Percentiles rank a stretch among this genome's conserved stretches.
Conservation (phyloP, 129 eudicot species). For the Calendula officinalis region DNA sequence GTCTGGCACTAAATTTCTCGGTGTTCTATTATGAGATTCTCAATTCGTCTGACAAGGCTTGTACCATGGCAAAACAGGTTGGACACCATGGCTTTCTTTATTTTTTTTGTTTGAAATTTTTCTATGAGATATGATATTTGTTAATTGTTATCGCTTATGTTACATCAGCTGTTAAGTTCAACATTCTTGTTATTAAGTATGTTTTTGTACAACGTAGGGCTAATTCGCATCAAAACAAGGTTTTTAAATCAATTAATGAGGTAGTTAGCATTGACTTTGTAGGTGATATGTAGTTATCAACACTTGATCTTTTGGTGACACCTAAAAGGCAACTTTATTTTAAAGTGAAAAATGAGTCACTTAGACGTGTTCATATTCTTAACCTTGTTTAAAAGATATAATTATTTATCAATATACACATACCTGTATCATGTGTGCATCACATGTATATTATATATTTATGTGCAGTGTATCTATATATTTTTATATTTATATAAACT, state of each 20-base stretch:
- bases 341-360: slow-evolving; percentile 29
- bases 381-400: slow-evolving; percentile 1
- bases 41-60: slow-evolving; percentile 76
- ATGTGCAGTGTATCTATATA: neutral
- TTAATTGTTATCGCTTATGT: neutral
- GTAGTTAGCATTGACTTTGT: slow-evolving; percentile 31
- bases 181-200: neutral
- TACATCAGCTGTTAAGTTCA: slow-evolving; percentile 7
- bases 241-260: slow-evolving; percentile 11
- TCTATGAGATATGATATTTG: neutral
- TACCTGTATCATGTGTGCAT: neutral
- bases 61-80: slow-evolving; percentile 91
- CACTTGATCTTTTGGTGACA: slow-evolving; percentile 25
- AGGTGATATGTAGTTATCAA: slow-evolving; percentile 18
- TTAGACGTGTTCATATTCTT: slow-evolving; percentile 21
- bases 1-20: slow-evolving; percentile 80
- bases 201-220: slow-evolving; percentile 12
- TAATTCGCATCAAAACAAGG: slow-evolving; percentile 12
- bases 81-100: neutral
- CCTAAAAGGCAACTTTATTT: slow-evolving; percentile 28
- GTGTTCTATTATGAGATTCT: slow-evolving; percentile 82
- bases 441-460: neutral
- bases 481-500: neutral
- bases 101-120: neutral
- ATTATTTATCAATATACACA: neutral